Base-by-base conservation (phyloP, 768 basidiomycete species). In the Pleurotus citrinopileatus region DNA sequence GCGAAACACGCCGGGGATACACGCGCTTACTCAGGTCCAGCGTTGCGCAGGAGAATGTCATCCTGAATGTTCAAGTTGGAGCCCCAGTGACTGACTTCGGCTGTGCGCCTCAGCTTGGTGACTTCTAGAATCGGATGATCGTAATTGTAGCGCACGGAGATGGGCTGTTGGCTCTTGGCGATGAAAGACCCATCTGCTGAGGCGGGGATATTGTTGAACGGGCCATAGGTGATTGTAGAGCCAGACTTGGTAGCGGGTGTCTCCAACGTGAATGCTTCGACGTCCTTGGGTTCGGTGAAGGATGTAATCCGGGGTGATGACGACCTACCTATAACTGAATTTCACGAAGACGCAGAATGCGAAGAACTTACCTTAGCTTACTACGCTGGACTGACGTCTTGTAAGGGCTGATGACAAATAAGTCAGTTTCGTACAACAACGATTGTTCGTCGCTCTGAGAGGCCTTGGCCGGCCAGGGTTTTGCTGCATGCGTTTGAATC, bases 11-110 rank as follows among this genome's bases (percentile, higher is more conserved):
- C n/a, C n/a, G n/a, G n/a, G n/a, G n/a, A n/a, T n/a, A n/a, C n/a
- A n/a, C n/a, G n/a, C n/a, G n/a, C 92, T 71, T 64, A 98, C 96
- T 72, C 70, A 10, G 97, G 94, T 3, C 96, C 97, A 55, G 86
- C 88, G 64, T 99, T 99, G 67, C 81, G 79, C n/a, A 99, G 73
- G 54, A 79, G 66, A 56, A 97, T 83, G 28, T 90, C 81, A 70
- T 99, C 94, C 67, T 98, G 84, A 26, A 95, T 87, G 64, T 98
- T 97, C 32, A 99, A 67, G 68, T 97, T 97, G 37, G 85, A 83
- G 28, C 96, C 95, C 97, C 96, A 98, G 65, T 98, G 96, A 59
- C 94, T 96, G 59, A 99, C 85, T 71, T 99, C 96, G 1, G 87
- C 93, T 0, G 78, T 63, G 45, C 97, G 85, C 56, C 82, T 78